phyloP scores from a whole-genome alignment of 2,329 filamentous ascomycete species.

The Pseudogymnoascus sp. region DNA sequence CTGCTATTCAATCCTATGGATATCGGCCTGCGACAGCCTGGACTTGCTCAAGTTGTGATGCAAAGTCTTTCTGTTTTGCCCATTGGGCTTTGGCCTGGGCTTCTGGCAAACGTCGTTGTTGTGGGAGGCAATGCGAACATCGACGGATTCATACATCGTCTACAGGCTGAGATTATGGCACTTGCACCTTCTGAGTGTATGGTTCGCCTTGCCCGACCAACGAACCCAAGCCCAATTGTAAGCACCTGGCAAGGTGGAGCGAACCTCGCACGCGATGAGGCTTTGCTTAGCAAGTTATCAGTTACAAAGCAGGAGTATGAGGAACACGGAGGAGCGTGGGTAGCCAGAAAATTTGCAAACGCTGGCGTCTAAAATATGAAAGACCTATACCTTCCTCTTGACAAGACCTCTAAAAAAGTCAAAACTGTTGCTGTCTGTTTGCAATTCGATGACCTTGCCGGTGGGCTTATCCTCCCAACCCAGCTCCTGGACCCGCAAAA shows the following conservation, averaged over 20 bases:
- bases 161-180: constrained; percentile 68
- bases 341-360: constrained; percentile 60
- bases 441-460: constrained; percentile 72
- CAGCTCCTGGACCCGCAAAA: constrained; percentile 78
- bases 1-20: constrained; percentile 81
- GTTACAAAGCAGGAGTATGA: constrained; percentile 90
- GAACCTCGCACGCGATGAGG: constrained; percentile 61
- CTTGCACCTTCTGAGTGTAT: constrained; percentile 69
- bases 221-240: constrained; percentile 48
- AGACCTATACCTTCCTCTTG: constrained; percentile 53
- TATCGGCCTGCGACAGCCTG: constrained; percentile 75
- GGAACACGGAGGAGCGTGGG: constrained; percentile 72
- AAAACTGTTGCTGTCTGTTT: constrained; percentile 97
- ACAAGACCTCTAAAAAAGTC: constrained; percentile 91
- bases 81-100: constrained; percentile 72
- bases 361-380: constrained; percentile 6
- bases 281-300: constrained; percentile 55
- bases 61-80: constrained; percentile 71
- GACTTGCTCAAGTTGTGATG: constrained; percentile 74
- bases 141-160: constrained; percentile 70
- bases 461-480: constrained; percentile 65
- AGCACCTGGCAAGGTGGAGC: constrained; percentile 85
- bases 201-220: constrained; percentile 62
- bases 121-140: constrained; percentile 81
- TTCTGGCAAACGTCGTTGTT: constrained; percentile 80